Evolutionary conservation across 2,329 filamentous ascomycete species (phyloP).

Genomic region (Podosphaera xanthii): DNA sequence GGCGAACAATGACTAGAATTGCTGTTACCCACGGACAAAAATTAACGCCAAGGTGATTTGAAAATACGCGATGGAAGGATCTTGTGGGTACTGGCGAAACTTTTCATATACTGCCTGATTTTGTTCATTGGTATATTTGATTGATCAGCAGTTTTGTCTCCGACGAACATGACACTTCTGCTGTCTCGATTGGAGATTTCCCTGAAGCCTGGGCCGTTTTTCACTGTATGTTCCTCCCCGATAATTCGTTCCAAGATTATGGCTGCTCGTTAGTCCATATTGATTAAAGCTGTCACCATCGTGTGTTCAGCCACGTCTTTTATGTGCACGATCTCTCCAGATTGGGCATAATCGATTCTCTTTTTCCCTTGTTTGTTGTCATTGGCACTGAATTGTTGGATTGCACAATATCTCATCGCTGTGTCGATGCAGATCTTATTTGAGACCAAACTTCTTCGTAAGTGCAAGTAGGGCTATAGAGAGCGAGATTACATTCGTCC

Average conservation of each 20-base stretch:
- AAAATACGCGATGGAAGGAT: not conserved
- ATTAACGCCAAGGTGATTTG: not conserved
- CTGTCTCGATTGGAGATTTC: not conserved
- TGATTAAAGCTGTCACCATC: not conserved
- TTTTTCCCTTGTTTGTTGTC: not conserved
- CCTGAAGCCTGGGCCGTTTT: not conserved
- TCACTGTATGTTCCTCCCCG: not conserved
- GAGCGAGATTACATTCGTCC: not conserved
- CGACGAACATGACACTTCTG: not conserved
- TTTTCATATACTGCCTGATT: not conserved
- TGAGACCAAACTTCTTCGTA: not conserved
- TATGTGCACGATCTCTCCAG: not conserved
- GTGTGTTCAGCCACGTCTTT: not conserved
- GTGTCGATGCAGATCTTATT: not conserved
- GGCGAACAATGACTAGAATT: too few species aligned
- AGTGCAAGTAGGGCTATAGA: not conserved
- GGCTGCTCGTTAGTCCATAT: not conserved
- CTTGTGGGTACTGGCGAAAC: not conserved
- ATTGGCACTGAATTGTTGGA: not conserved
- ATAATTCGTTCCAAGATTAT: not conserved
- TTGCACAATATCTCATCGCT: not conserved
- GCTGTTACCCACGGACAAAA: too few species aligned
- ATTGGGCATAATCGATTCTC: not conserved
- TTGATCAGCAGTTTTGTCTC: not conserved
- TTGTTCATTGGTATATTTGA: not conserved